A percentile compares a stretch with the other conserved stretches of the same genome.
These are phyloP conservation scores for Fraxinus xanthoxyloides DNA, from an alignment of 305 asterid genomes.

Conservation along the genomic window DNA sequence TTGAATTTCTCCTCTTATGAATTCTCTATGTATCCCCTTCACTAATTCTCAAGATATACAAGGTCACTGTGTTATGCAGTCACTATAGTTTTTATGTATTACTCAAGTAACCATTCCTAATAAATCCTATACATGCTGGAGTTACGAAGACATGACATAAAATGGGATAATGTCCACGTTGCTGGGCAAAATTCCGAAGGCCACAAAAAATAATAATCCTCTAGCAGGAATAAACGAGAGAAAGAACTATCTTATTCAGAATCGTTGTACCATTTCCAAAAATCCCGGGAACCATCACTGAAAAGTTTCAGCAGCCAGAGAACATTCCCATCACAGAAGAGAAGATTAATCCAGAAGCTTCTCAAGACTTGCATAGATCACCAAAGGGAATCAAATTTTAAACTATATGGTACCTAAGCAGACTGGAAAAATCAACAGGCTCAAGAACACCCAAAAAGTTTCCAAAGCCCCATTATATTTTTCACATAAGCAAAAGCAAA, in stretches of 20 bases:
- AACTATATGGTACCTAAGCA: neutral
- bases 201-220: neutral
- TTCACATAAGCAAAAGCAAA: neutral
- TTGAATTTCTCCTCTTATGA: neutral
- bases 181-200: neutral
- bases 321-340: neutral
- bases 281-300: neutral
- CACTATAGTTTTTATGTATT: neutral
- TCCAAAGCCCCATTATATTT: neutral
- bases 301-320: neutral
- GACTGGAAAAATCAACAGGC: neutral
- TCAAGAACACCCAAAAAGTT: neutral
- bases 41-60: neutral
- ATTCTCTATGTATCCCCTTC: neutral
- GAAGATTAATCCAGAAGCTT: neutral
- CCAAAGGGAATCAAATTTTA: neutral
- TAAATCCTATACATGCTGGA: neutral
- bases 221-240: neutral
- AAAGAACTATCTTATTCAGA: neutral
- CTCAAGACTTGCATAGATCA: neutral
- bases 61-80: neutral
- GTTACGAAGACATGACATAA: neutral
- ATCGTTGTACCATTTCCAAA: neutral
- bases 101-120: neutral
- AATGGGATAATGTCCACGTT: neutral